Base-by-base conservation (phyloP, 2,329 filamentous ascomycete genomes). In the Sclerotinia subarctica region DNA sequence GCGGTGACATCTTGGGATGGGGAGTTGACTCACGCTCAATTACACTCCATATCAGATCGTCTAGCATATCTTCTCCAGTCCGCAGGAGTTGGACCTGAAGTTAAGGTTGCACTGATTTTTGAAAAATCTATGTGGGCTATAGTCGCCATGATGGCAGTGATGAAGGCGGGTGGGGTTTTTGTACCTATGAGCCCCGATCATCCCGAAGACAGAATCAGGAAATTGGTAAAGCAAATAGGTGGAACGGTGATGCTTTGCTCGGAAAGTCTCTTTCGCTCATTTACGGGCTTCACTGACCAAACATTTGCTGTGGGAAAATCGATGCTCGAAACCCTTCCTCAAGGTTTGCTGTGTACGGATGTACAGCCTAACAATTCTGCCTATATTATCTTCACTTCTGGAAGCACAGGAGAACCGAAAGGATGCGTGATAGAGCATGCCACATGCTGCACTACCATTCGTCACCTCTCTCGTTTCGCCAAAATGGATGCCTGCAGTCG, bases 121-220 rank as follows among this genome's bases (percentile, higher is more conserved):
- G 65, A 71, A 1, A 74, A 74, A 52, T 74, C 73, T 32, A 38
- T 58, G 10, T 76, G 69, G 52, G 69, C 70, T 26, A 58, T 75
- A 29, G 67, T 77, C 21, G 70, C 74, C 6, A 75, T 76, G 72
- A 51, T 78, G 13, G 73, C 69, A 52, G 69, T 76, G 24, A 53
- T 76, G 24, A 74, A 74, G 53, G 67, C 73, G 19, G 76, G 76
- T 13, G 74, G 68, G 42, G 73, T 68, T 7, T 75, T 75, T 32
- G 74, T 78, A 26, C 71, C 75, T 19, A 66, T 79, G n/a, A 74
- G 78, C 56, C 67, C 69, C 1, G 42, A 26, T 13, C 60, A 69
- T 32, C 68, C 72, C 44, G 46, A 52, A 24, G 38, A 47, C 13
- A 65, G 67, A 21, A 47, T 72, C 10, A 29, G 53, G 35, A 60